Evolutionary conservation across 2,329 filamentous ascomycete species (phyloP), one percentile per base, ranked within the genome.

Genomic region (Xylariaceae sp.): DNA sequence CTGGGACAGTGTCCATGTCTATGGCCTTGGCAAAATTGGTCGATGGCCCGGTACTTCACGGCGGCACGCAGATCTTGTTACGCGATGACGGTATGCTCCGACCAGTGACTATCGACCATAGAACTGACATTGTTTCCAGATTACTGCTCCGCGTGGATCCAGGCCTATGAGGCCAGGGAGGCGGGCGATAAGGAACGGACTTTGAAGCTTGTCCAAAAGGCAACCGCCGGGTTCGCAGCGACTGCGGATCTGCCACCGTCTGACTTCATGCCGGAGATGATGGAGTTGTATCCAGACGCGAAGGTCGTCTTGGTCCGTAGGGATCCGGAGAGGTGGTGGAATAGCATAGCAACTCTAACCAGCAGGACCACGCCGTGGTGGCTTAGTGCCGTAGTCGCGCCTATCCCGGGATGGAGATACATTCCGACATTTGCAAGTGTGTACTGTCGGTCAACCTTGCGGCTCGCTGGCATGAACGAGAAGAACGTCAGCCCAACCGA

Each of bases 1-100:
- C 79, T 1, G 80, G 79, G 14, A 82, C 79, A 1, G 71, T 79
- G 9, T 81, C 81, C 20, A 78, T 81, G 70, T 75, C 75, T 32
- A 62, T 75, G 40, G 80, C 80, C 1, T 67, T 82, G 7, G 73
- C 71, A 56, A 77, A 75, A 53, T 71, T 82, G 2, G 74, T 81
- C 5, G 65, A 77, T 40, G 79, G 77, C 0, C 80, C 80, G 2
- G 74, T 78, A 43, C 75, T 79, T 63, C 80, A 83, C 58, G 77
- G 78, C 48, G 80, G 80, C 20, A 80, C 70, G 1, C 71, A 73
- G 42, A 59, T 74, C 4, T 56, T 75, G 7, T 57, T 66, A 1
- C 68, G 72, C 20, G 70, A 75, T 53, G 72, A 75, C 26, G 66
- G 73, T 74, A 60, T 19, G 62, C 37, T 49, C n/a, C 20, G 4